Percentiles rank a stretch among this genome's conserved stretches.
Evolutionary conservation across 805 yeast species (phyloP).

Genomic region (Ogataea minuta): DNA sequence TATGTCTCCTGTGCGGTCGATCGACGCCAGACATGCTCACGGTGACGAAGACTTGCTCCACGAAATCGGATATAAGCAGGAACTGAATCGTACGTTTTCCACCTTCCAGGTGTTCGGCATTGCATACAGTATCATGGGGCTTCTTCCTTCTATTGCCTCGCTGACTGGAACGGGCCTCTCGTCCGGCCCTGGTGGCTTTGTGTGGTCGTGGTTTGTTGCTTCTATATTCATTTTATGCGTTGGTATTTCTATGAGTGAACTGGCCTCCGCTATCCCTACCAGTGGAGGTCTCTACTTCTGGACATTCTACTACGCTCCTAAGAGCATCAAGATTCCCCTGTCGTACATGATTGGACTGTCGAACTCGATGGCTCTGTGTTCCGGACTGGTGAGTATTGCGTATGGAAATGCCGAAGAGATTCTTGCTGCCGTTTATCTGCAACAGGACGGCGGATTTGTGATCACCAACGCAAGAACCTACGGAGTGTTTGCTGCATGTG

Average conservation of each 20-base stretch:
- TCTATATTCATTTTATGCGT: conserved; percentile 52
- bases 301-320: conserved; percentile 68
- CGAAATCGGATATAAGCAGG: conserved; percentile 70
- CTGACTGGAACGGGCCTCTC: conserved; percentile 50
- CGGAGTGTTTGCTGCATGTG: conserved; percentile 65
- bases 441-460: conserved; percentile 52
- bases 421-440: conserved; percentile 52
- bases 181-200: conserved; percentile 62
- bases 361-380: conserved; percentile 63
- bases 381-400: conserved; percentile 65
- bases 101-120: conserved; percentile 67
- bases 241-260: conserved; percentile 64
- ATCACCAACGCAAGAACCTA: conserved; percentile 54
- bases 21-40: conserved; percentile 27
- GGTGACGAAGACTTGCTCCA: conserved; percentile 40
- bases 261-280: conserved; percentile 70
- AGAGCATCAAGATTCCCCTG: conserved; percentile 45
- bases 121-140: conserved; percentile 71
- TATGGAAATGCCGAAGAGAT: conserved; percentile 66
- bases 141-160: conserved; percentile 63
- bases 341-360: conserved; percentile 66
- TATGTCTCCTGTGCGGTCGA: conserved; percentile 29
- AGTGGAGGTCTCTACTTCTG: conserved; percentile 73
- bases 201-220: conserved; percentile 74
- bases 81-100: conserved; percentile 57